phyloP scores from a whole-genome alignment of 768 basidiomycete species.

The Mycena venus region DNA sequence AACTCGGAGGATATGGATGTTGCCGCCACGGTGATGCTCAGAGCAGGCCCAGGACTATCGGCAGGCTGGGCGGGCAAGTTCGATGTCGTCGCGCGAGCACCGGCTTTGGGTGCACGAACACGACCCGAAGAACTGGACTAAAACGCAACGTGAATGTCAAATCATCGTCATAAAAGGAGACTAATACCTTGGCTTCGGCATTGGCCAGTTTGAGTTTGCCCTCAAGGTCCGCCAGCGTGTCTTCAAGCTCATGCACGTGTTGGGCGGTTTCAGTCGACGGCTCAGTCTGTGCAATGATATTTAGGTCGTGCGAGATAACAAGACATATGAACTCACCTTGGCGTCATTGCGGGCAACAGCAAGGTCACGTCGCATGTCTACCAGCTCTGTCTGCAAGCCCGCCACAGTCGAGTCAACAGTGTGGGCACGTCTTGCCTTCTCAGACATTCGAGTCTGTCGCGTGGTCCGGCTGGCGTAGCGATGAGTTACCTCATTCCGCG shows the following conservation, averaged over 20 bases:
- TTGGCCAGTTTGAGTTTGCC: neutral
- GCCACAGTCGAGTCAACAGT: neutral
- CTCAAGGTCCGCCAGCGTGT: neutral
- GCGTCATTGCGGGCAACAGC: neutral
- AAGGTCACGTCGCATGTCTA: neutral
- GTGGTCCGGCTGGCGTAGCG: neutral
- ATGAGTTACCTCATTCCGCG: conserved; percentile 19
- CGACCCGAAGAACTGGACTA: conserved; percentile 10
- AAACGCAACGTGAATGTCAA: neutral
- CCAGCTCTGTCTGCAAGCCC: neutral
- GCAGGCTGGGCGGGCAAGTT: neutral
- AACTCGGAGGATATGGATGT: neutral
- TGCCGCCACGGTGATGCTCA: neutral
- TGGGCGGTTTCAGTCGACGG: neutral
- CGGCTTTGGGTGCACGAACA: neutral
- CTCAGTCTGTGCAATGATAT: neutral
- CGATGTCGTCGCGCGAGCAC: neutral
- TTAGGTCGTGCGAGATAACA: neutral
- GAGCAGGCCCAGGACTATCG: neutral
- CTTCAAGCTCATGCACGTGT: neutral
- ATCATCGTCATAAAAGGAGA: neutral
- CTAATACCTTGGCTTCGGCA: neutral
- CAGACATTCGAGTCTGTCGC: neutral
- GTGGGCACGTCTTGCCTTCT: conserved; percentile 2
- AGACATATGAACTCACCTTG: conserved; percentile 3